Base-by-base conservation (phyloP, 371 early-diverging fungal species). In the Mortierella sp. region DNA sequence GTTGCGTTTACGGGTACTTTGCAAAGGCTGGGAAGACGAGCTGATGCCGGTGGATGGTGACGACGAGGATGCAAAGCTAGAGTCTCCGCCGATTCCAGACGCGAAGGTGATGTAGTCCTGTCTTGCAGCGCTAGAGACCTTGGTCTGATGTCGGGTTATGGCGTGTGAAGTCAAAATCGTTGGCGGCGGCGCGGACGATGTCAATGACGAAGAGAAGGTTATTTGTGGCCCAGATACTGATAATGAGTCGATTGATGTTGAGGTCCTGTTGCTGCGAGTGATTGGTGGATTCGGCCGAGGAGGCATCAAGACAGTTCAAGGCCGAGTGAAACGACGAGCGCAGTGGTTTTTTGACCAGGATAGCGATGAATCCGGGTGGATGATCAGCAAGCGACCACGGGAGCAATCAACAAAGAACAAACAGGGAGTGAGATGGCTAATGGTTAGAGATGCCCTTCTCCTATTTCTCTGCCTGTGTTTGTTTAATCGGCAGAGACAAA, bases 131-230 rank as follows among this genome's bases (percentile, higher is more conserved):
- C 42, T 49, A 17, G 69, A 69, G 43, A 75, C 64, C 60, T 64
- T 50, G 56, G 58, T 56, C 56, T 56, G 69, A 21, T 68, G 69
- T 47, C 76, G 76, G 42, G 76, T 75, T 53, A 69, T 69, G 53
- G 60, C 64, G 60, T 50, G 57, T n/a, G 61, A 57, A n/a, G 66
- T 60, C 62, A 57, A 61, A 49, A 59, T 47, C 12, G 47, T 21
- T 28, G 51, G 55, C 31, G 44, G 49, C 8, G 51, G 47, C 23
- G 32, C 24, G 19, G 52, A 32, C 44, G 50, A 55, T 31, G 60
- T 28, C 23, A 51, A n/a, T 8, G 49, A 46, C 8, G 56, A 61
- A 11, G 50, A 23, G 9, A 47, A 41, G 47, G 30, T 41, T 39
- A 9, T 27, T n/a, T 51, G 24, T 31, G 60, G 21, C 28, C 46